Evolutionary conservation across 1,139 yeast species (phyloP).

Genomic region (Suhomyces bokatorum): DNA sequence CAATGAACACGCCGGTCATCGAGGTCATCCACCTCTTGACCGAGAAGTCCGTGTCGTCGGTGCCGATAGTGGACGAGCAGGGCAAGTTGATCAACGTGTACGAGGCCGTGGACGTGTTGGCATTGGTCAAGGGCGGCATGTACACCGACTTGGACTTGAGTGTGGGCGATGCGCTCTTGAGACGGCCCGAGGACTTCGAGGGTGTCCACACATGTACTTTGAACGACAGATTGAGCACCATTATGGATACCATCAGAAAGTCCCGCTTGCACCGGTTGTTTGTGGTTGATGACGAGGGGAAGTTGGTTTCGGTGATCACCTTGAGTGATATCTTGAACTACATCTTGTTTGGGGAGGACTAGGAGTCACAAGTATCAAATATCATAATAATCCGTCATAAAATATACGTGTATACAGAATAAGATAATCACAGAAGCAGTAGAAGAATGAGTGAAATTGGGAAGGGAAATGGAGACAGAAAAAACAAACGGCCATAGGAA

Average conservation of each 20-base stretch:
- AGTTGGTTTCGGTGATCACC: constrained; percentile 79
- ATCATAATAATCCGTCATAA: too few species aligned
- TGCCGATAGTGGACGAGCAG: constrained; percentile 85
- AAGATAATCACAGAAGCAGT: too few species aligned
- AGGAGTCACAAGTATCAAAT: background rate
- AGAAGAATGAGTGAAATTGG: too few species aligned
- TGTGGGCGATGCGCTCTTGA: constrained; percentile 94
- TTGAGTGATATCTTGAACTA: constrained; percentile 89
- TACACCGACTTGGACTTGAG: constrained; percentile 87
- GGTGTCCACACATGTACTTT: constrained; percentile 96
- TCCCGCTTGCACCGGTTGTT: constrained; percentile 89
- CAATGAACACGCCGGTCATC: constrained; percentile 90
- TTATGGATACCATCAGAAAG: constrained; percentile 90
- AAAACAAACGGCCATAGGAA: too few species aligned
- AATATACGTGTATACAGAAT: too few species aligned
- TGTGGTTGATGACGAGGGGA: constrained; percentile 83
- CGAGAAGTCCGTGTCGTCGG: constrained; percentile 78
- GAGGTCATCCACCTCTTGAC: constrained; percentile 87
- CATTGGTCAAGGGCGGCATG: constrained; percentile 91
- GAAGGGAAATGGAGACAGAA: too few species aligned
- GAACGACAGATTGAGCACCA: constrained; percentile 83
- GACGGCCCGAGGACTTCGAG: constrained; percentile 94
- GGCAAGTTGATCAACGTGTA: constrained; percentile 83
- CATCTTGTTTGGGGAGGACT: constrained; percentile 66
- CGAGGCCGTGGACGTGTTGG: constrained; percentile 93